Percentiles rank a stretch among this genome's conserved stretches.
Evolutionary conservation across 768 basidiomycete genomes (phyloP).

Genomic region (Amyloporia xantha): DNA sequence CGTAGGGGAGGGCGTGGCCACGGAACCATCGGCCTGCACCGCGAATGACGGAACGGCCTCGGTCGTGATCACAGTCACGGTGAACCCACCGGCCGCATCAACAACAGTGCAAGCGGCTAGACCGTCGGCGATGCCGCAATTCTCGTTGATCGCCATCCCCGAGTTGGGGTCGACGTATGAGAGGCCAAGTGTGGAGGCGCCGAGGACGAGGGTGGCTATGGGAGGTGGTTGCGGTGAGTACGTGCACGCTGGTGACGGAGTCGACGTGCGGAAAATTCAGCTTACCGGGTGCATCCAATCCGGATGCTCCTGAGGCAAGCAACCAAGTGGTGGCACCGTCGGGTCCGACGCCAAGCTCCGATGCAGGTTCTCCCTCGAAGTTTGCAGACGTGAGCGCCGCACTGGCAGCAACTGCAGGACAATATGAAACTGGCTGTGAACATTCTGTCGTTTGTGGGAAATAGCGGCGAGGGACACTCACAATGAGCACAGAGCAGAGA

Average conservation of each 20-base stretch:
- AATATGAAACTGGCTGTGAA: not conserved
- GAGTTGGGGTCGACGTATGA: not conserved
- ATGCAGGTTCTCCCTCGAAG: not conserved
- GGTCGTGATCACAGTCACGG: not conserved
- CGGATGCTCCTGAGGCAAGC: not conserved
- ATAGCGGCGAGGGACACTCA: not conserved
- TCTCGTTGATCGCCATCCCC: not conserved
- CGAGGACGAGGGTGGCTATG: not conserved
- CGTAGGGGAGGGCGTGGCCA: too few species aligned
- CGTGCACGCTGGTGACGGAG: not conserved
- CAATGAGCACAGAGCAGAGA: not conserved
- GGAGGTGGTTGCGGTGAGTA: too few species aligned
- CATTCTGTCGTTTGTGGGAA: not conserved
- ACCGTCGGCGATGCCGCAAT: not conserved
- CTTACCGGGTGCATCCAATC: not conserved
- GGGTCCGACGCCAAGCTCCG: not conserved
- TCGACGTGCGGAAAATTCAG: not conserved
- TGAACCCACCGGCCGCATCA: not conserved
- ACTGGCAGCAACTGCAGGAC: not conserved
- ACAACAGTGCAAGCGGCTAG: not conserved
- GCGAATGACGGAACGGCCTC: not conserved
- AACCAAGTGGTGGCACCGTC: not conserved
- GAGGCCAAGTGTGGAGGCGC: not conserved
- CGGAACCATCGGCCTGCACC: not conserved
- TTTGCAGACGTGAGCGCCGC: not conserved